phyloP scores from a whole-genome alignment of 2,329 filamentous ascomycete genomes.

The Reticulascus tulasneorum region DNA sequence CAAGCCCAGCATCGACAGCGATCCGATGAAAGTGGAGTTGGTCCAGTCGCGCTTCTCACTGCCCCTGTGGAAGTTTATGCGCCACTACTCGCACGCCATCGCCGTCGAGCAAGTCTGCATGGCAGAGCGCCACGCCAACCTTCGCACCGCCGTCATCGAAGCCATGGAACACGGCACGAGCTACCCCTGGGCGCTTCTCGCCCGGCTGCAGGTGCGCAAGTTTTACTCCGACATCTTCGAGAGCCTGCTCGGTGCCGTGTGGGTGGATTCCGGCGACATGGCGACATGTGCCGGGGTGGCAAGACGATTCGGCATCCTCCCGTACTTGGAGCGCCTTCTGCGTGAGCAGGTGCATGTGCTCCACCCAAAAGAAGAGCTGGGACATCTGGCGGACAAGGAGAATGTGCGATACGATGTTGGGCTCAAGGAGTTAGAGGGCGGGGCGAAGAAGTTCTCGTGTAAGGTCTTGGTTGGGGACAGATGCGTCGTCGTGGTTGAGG shows the following conservation, averaged over 20 bases:
- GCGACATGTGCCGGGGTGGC: slow-evolving; percentile 57
- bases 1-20: slow-evolving; percentile 11
- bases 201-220: slow-evolving; percentile 64
- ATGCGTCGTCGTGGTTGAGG: slow-evolving; percentile 39
- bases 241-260: slow-evolving; percentile 74
- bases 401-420: slow-evolving; percentile 51
- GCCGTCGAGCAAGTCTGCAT: slow-evolving; percentile 40
- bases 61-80: slow-evolving; percentile 68
- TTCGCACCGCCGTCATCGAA: slow-evolving; percentile 44
- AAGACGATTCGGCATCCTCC: slow-evolving; percentile 60
- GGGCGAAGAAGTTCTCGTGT: slow-evolving; percentile 35
- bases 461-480: slow-evolving; percentile 44
- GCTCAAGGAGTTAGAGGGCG: slow-evolving; percentile 13
- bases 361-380: slow-evolving; percentile 67
- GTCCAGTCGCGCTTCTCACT: slow-evolving; percentile 17
- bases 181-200: slow-evolving; percentile 77
- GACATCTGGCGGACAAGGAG: slow-evolving; percentile 48
- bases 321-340: slow-evolving; percentile 59
- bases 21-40: slow-evolving; percentile 13
- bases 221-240: slow-evolving; percentile 84
- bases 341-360: slow-evolving; percentile 51
- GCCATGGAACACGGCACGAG: slow-evolving; percentile 44
- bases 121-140: slow-evolving; percentile 38
- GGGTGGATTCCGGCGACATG: slow-evolving; percentile 70
- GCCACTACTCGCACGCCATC: slow-evolving; percentile 49